Evolutionary conservation across 2,329 filamentous ascomycete genomes (phyloP), one percentile per base, ranked within the genome.

Genomic region (Cercospora zeina): DNA sequence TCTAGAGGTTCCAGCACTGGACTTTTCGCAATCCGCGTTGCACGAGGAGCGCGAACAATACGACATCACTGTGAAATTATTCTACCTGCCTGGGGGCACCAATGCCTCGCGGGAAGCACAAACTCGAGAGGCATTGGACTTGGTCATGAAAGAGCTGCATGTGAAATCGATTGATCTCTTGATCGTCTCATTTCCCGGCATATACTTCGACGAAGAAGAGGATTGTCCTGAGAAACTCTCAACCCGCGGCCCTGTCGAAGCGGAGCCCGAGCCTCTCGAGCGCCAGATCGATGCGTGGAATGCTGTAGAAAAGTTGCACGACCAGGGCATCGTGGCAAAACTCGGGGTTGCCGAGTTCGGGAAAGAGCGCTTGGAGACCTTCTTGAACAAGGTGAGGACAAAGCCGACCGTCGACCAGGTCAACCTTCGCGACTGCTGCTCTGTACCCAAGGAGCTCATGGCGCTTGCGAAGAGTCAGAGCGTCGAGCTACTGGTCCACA

Each of bases 351-450:
- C 95, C 54, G 95, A 99, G 76, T 97, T 97, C 74, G 93, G 93
- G 59, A 90, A 87, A 69, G 87, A 92, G 69, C 89, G 95, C 71
- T 80, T 99, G 37, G 78, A 83, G n/a, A 85, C 85, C 13, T 93
- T 99, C 71, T 80, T 97, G 27, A 81, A 85, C 45, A 81, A 85
- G 64, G 89, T 90, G 21, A 81, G 80, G 42, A 81, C 96, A 63
- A 85, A 85, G 68, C 95, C 95, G 0, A 84, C 85, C 19, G 93
- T 97, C 42, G 87, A 97, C 76, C 95, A 99, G 82, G 96, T 99
- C 81, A 97, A 97, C 74, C 85, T 96, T 55, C 88, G 90, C 70
- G 91, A 97, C 77, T 97, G 93, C 80, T 99, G 95, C 78, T 93
- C 92, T 51, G 95, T 97, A 47, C 95, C 95, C 8, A 93, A 92